These are phyloP conservation scores for Phialemoniopsis sp. DNA, from an alignment of 2,329 filamentous ascomycete species.

Conservation along the genomic window DNA sequence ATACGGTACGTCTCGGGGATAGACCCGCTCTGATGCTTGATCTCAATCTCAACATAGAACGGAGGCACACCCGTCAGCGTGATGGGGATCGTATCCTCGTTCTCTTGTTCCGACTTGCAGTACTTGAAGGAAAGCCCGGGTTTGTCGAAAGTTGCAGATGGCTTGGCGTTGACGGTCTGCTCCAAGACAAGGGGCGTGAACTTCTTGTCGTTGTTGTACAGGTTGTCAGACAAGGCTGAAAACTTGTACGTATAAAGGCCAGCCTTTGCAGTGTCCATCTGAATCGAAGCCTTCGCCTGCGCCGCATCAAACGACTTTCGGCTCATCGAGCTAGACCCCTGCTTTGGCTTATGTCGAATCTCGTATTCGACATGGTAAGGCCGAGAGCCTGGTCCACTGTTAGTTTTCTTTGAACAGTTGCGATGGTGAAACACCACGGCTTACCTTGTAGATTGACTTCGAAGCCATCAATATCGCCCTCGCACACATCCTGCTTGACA, in stretches of 20 bases:
- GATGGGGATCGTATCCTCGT: conserved; percentile 85
- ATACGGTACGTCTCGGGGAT: conserved; percentile 79
- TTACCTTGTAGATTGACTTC: conserved; percentile 76
- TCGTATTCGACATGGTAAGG: conserved; percentile 84
- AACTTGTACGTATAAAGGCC: conserved; percentile 87
- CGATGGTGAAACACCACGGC: conserved; percentile 12
- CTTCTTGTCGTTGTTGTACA: conserved; percentile 73
- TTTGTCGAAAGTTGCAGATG: conserved; percentile 75
- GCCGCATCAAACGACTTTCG: conserved; percentile 74
- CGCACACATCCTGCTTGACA: conserved; percentile 79
- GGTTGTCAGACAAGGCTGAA: conserved; percentile 73
- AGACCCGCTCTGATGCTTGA: conserved; percentile 82
- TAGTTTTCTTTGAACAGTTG: conserved; percentile 16
- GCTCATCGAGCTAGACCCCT: conserved; percentile 59
- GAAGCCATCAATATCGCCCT: conserved; percentile 88
- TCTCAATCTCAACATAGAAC: conserved; percentile 86
- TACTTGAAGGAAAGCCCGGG: conserved; percentile 94
- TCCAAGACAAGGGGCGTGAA: conserved; percentile 66
- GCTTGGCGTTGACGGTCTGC: conserved; percentile 81
- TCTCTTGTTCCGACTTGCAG: conserved; percentile 78
- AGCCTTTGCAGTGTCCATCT: conserved; percentile 80
- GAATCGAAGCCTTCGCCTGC: conserved; percentile 70
- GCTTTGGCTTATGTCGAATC: conserved; percentile 63
- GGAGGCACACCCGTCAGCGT: conserved; percentile 78
- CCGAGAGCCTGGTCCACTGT: conserved; percentile 53